Conservation (phyloP, 768 basidiomycete genomes). For the Hortiboletus campestris region DNA sequence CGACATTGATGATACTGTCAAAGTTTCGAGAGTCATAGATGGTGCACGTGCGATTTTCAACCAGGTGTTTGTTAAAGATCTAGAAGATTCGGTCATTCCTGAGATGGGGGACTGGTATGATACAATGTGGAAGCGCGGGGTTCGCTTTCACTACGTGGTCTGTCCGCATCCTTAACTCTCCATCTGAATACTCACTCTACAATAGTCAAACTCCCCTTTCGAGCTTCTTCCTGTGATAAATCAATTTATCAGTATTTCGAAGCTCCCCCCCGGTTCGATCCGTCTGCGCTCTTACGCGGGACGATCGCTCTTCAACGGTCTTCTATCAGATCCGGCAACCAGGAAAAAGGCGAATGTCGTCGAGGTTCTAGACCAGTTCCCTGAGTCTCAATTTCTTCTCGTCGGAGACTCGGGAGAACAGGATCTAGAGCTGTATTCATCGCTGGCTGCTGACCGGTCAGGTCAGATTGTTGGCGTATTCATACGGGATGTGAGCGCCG, state of each 20-base stretch:
- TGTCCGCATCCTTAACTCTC: conserved; percentile 30
- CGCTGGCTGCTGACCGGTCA: conserved; percentile 67
- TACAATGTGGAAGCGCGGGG: conserved; percentile 65
- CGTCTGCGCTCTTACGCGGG: conserved; percentile 85
- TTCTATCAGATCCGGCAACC: conserved; percentile 77
- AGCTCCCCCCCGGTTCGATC: conserved; percentile 72
- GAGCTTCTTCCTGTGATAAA: conserved; percentile 77
- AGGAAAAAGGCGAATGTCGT: conserved; percentile 80
- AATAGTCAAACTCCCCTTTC: conserved; percentile 83
- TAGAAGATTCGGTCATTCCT: conserved; percentile 74
- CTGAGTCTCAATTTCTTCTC: conserved; percentile 72
- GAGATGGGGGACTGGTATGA: conserved; percentile 83
- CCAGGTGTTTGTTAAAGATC: conserved; percentile 88
- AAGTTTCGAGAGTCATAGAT: conserved; percentile 60
- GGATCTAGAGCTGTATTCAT: conserved; percentile 87
- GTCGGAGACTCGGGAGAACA: conserved; percentile 95
- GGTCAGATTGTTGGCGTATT: conserved; percentile 75
- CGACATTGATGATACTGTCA: conserved; percentile 91
- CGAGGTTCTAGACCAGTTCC: conserved; percentile 76
- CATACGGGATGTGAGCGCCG: conserved; percentile 68
- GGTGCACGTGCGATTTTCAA: conserved; percentile 83
- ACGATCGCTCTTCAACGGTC: conserved; percentile 76
- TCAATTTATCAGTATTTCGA: conserved; percentile 69
- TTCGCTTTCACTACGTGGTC: conserved; percentile 87
- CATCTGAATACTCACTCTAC: conserved; percentile 1